Percentiles rank a stretch among this genome's conserved stretches.
Conservation (phyloP, 2,329 filamentous ascomycete genomes). For the Penicillium sp. region DNA sequence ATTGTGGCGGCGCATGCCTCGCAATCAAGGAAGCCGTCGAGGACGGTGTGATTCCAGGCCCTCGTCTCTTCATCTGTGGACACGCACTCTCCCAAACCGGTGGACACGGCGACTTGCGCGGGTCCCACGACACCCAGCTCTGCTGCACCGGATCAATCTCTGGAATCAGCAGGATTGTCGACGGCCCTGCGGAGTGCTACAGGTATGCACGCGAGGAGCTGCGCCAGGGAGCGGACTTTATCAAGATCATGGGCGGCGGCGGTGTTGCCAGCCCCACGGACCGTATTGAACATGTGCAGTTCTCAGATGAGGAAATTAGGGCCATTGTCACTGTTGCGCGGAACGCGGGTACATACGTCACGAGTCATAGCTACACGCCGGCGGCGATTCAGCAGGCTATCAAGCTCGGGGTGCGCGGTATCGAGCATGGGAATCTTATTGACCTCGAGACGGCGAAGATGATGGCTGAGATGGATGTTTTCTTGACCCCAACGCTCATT, state of each 20-base stretch:
- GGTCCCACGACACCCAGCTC: conserved; percentile 31
- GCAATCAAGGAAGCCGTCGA: conserved; percentile 48
- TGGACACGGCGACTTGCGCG: conserved; percentile 49
- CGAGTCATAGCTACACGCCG: conserved; percentile 51
- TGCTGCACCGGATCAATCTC: conserved; percentile 43
- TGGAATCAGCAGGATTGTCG: conserved; percentile 39
- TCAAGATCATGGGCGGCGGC: conserved; percentile 55
- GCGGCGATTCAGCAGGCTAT: conserved; percentile 48
- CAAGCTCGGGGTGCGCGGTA: conserved; percentile 47
- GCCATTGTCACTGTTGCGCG: conserved; percentile 47
- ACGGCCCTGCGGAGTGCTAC: conserved; percentile 50
- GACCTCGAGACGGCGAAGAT: conserved; percentile 40
- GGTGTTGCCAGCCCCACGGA: conserved; percentile 52
- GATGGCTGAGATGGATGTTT: conserved; percentile 45
- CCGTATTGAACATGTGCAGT: conserved; percentile 47
- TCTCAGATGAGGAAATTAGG: conserved; percentile 49
- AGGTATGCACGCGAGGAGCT: conserved; percentile 48
- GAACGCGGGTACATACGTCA: conserved; percentile 47
- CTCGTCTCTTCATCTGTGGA: conserved; percentile 48
- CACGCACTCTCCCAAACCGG: conserved; percentile 51
- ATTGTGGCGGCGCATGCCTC: conserved; percentile 50
- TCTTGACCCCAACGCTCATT: conserved; percentile 48
- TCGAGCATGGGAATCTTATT: conserved; percentile 47
- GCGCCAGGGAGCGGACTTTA: conserved; percentile 50
- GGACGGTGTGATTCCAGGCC: conserved; percentile 49